Base-by-base conservation (phyloP, 768 basidiomycete species). In the Auriscalpium orientale region DNA sequence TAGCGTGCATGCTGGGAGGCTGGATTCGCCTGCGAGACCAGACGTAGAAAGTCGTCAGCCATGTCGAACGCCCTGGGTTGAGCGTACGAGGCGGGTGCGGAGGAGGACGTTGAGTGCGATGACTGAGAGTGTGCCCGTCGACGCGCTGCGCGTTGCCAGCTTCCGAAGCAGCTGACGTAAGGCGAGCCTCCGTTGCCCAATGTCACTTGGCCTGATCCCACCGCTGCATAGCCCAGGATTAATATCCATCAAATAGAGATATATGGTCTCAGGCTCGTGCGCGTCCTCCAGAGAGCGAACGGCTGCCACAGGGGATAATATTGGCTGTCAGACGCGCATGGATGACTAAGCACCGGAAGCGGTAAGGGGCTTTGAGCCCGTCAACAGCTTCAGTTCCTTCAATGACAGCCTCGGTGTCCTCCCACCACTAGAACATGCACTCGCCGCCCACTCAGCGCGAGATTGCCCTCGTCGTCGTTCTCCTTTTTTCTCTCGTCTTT, bases 21-120 rank as follows among this genome's bases (percentile, higher is more conserved):
- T 33, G 85, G 86, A 64, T 88, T 89, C 36, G 83, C 81, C 65
- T 80, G 79, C 11, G 85, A 83, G 55, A 89, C 87, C 54, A 89
- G 79, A 62, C 81, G 76, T 59, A 83, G 73, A 69, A 89, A 89
- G 75, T 88, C 87, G 72, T 87, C 84, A 71, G 73, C 76, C 84
- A 85, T 85, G 22, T 20, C 51, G 33, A 49, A 34, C 53, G 49
- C 45, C n/a, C 49, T 38, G 54, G 46, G 51, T 35, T 8, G 2
- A 50, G 43, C 15, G 28, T 28, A 28, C 28, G 28, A 49, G 53
- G n/a, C 15, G 46, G 15, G 46, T 18, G 15, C 12, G 22, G 21
- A 18, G 46, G n/a, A 47, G 21, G 13, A 28, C 18, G 46, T 18
- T n/a, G 46, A 47, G 46, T n/a, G 46, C 46, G 46, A 18, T 47